These are phyloP conservation scores for Plasmodium vinckei DNA, from an alignment of 169 alveolate species.

Conservation along the genomic window DNA sequence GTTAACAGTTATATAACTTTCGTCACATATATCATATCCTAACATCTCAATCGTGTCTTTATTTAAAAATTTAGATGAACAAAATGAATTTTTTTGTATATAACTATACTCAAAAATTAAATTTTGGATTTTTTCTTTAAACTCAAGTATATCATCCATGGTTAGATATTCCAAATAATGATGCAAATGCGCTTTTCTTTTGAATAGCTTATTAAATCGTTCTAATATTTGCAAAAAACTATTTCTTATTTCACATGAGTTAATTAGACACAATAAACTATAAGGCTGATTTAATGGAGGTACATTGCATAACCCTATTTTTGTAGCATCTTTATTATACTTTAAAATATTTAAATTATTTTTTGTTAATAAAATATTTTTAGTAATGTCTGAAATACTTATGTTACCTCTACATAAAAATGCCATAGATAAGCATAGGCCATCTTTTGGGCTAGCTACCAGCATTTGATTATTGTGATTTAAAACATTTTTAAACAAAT, in stretches of 20 bases:
- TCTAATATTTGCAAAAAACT: slow-evolving; percentile 83
- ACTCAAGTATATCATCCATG: slow-evolving; percentile 53
- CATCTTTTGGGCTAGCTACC: slow-evolving; percentile 88
- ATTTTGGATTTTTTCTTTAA: slow-evolving; percentile 85
- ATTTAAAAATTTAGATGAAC: slow-evolving; percentile 74
- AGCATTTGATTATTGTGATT: slow-evolving; percentile 81
- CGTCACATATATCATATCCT: slow-evolving; percentile 68
- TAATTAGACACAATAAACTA: slow-evolving; percentile 89
- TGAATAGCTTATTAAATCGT: slow-evolving; percentile 89
- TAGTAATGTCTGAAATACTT: slow-evolving; percentile 91
- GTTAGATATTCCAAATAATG: slow-evolving; percentile 89
- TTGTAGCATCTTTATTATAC: slow-evolving; percentile 94
- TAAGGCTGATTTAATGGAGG: slow-evolving; percentile 92
- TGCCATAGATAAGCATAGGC: slow-evolving; percentile 93
- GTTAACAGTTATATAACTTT: slow-evolving; percentile 11
- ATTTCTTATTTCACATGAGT: slow-evolving; percentile 89
- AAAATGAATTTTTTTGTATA: slow-evolving; percentile 62
- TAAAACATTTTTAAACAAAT: slow-evolving; percentile 79
- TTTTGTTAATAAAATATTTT: slow-evolving; percentile 89
- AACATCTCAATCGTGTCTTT: slow-evolving; percentile 34
- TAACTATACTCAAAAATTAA: slow-evolving; percentile 79
- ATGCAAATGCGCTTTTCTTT: slow-evolving; percentile 91
- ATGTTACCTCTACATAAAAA: slow-evolving; percentile 93
- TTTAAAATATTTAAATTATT: slow-evolving; percentile 89
- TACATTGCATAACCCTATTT: slow-evolving; percentile 92